Conservation (phyloP, 1,284 basidiomycete species). For the Exobasidium cylindrosporum region DNA sequence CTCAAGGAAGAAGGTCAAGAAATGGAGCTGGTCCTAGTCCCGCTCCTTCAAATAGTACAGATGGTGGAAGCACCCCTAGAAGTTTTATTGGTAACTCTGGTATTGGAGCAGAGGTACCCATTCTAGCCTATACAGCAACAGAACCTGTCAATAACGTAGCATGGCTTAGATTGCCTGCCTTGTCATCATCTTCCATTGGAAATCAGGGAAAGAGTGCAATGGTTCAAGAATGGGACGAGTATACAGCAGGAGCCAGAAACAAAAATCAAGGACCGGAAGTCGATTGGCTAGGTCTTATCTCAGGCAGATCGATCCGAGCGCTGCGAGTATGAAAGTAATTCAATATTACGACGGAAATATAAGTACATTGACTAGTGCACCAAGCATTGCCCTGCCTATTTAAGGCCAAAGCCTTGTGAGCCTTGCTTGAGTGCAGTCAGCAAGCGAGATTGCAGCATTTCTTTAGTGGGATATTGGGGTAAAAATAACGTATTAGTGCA, state of each 20-base stretch:
- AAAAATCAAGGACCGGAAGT: conserved; percentile 12
- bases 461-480: conserved; percentile 3
- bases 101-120: conserved; percentile 35
- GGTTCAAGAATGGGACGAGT: conserved; percentile 53
- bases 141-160: conserved; percentile 54
- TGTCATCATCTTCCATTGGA: background rate
- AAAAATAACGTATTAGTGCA: conserved; percentile 11
- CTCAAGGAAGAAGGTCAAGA: conserved; percentile 48
- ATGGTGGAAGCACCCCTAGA: background rate
- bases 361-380: background rate
- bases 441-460: background rate
- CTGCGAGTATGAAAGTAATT: conserved; percentile 21
- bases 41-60: conserved; percentile 20
- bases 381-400: background rate
- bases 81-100: background rate
- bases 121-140: conserved; percentile 46
- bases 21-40: conserved; percentile 43
- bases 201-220: conserved; percentile 23
- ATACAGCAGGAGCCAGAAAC: conserved; percentile 20
- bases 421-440: background rate
- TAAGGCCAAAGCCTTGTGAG: background rate
- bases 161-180: conserved; percentile 33
- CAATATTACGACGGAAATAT: background rate
- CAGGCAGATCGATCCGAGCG: conserved; percentile 24
- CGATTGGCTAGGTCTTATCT: conserved; percentile 32